phyloP scores from a whole-genome alignment of 202 grass and related monocot genomes.

The Carex arenaria region DNA sequence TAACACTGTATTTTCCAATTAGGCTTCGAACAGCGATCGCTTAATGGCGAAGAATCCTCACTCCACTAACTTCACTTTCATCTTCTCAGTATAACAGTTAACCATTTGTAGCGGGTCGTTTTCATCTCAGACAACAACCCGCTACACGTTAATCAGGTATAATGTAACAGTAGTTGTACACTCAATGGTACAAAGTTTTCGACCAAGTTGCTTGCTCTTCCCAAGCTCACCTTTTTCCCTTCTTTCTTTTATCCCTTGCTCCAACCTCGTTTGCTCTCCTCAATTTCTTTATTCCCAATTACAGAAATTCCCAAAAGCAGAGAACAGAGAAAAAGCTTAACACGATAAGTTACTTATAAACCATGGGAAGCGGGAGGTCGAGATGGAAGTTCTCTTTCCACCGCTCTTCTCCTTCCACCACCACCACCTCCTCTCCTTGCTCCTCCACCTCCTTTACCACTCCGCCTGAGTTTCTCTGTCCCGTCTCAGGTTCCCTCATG shows the following conservation, averaged over 20 bases:
- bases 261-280: neutral
- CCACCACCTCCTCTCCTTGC: conserved; percentile 14
- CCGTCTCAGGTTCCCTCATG: conserved; percentile 49
- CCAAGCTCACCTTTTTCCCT: neutral
- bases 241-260: neutral
- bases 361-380: conserved; percentile 37
- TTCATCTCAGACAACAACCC: neutral
- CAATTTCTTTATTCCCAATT: neutral
- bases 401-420: conserved; percentile 27
- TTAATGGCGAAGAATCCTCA: neutral
- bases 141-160: neutral
- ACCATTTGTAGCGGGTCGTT: neutral
- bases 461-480: conserved; percentile 61
- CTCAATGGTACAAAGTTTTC: neutral
- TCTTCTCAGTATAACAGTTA: neutral
- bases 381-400: conserved; percentile 68
- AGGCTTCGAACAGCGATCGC: neutral
- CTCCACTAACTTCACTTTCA: neutral
- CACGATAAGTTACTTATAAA: neutral
- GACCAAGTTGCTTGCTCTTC: neutral
- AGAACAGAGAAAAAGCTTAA: neutral
- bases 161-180: neutral
- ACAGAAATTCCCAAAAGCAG: conserved; percentile 3
- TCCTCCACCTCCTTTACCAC: conserved; percentile 23
- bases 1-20: too few relatives aligned